Percentiles rank a stretch among this genome's conserved stretches.
Evolutionary conservation across 768 basidiomycete species (phyloP).

Genomic region (Leucosporidium creatinivorum): DNA sequence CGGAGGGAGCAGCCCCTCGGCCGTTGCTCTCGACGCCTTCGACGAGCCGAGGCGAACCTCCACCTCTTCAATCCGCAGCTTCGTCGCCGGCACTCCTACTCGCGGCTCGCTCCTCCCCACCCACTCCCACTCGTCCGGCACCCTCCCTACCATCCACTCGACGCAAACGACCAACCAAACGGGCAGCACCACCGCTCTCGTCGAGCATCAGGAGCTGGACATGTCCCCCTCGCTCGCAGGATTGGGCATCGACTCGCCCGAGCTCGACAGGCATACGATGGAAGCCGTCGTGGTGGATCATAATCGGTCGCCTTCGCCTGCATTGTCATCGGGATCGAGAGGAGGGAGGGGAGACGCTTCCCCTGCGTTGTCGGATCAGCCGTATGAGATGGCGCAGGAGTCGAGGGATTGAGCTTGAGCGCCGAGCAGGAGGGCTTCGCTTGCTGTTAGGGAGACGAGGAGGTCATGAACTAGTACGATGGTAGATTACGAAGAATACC

Average conservation of each 20-base stretch:
- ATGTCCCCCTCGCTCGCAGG: background rate
- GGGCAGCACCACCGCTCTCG: constrained; percentile 22
- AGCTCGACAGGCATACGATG: background rate
- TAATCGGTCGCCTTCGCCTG: background rate
- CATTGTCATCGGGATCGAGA: background rate
- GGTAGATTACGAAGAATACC: too few species aligned
- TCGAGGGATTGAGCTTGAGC: background rate
- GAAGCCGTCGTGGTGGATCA: background rate
- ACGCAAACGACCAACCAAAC: too few species aligned
- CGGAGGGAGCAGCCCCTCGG: background rate
- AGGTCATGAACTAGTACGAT: too few species aligned
- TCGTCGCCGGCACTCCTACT: constrained; percentile 2
- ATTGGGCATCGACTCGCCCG: background rate
- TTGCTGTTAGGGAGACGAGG: too few species aligned
- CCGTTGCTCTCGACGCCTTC: background rate
- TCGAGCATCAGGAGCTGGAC: background rate
- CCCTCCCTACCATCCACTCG: too few species aligned
- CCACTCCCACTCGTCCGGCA: too few species aligned
- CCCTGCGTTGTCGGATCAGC: background rate
- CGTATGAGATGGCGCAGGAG: background rate
- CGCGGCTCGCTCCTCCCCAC: background rate
- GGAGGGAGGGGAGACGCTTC: background rate
- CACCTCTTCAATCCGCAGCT: constrained; percentile 4
- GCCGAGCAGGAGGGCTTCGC: too few species aligned
- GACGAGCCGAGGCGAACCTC: background rate